Percentiles rank a stretch among this genome's conserved stretches.
phyloP scores from a whole-genome alignment of 306 rosid species.

The Lathyrus sativus region DNA sequence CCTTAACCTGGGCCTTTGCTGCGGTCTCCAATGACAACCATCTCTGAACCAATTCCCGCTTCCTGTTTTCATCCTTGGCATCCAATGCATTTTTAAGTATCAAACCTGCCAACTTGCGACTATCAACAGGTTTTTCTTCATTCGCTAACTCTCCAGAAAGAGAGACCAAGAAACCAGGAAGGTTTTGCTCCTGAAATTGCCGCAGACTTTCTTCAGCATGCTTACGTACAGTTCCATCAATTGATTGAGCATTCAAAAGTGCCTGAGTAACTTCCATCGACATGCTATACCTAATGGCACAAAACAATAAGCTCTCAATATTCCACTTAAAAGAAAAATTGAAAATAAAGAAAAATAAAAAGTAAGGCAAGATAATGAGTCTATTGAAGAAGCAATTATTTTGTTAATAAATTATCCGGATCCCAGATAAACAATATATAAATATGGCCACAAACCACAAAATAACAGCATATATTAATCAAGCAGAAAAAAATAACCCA shows the following conservation, averaged over 20 bases:
- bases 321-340: not conserved
- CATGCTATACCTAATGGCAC: conserved; percentile 44
- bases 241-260: conserved; percentile 82
- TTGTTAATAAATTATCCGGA: conserved; percentile 15
- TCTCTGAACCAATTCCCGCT: conserved; percentile 76
- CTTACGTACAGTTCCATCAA: conserved; percentile 73
- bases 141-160: conserved; percentile 76
- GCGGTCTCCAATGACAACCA: conserved; percentile 73
- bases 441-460: not conserved
- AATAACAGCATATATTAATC: not conserved
- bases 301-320: conserved; percentile 32
- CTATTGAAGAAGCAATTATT: conserved; percentile 1
- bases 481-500: conserved; percentile 16
- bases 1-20: conserved; percentile 69
- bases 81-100: conserved; percentile 88
- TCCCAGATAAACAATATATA: not conserved
- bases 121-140: conserved; percentile 84
- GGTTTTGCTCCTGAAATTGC: conserved; percentile 94
- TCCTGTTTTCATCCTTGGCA: conserved; percentile 84
- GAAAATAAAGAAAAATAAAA: not conserved
- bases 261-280: conserved; percentile 87
- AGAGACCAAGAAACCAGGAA: conserved; percentile 75
- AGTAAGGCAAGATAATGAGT: not conserved
- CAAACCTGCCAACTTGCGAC: conserved; percentile 90
- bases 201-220: conserved; percentile 82